Conservation (phyloP, 2,329 filamentous ascomycete genomes). For the Cordyceps cicadae region DNA sequence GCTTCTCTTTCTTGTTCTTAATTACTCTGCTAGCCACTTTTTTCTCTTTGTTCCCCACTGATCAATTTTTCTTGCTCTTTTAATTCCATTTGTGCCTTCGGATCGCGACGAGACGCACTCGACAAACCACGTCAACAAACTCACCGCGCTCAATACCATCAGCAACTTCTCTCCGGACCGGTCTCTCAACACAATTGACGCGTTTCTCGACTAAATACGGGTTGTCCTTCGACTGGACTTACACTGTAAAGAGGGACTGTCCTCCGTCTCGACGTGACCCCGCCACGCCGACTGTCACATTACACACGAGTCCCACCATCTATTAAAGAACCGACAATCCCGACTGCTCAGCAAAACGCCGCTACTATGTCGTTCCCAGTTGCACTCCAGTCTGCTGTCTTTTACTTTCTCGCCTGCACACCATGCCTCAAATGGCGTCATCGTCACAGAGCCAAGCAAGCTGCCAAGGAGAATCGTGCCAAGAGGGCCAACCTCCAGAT, state of each 20-base stretch:
- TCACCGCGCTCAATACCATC: not conserved
- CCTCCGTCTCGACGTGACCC: not conserved
- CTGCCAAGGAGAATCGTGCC: slow-evolving; percentile 59
- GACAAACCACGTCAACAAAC: not conserved
- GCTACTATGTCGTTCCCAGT: slow-evolving; percentile 41
- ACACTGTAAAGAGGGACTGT: not conserved
- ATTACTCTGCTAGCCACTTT: not conserved
- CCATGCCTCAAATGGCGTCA: slow-evolving; percentile 67
- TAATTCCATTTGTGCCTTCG: not conserved
- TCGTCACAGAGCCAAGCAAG: slow-evolving; percentile 60
- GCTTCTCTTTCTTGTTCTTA: slow-evolving; percentile 5
- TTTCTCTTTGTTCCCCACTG: not conserved
- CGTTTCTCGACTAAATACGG: not conserved
- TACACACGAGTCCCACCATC: not conserved
- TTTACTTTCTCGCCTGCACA: slow-evolving; percentile 69
- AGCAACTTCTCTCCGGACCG: no score
- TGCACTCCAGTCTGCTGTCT: slow-evolving; percentile 66
- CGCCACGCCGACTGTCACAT: not conserved
- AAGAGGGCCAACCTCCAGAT: slow-evolving; percentile 51
- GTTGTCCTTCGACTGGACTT: not conserved
- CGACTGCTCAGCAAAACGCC: not conserved
- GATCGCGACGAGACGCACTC: not conserved
- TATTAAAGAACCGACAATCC: not conserved
- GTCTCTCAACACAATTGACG: not conserved
- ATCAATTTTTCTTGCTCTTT: not conserved